Evolutionary conservation across 352 stramenopile genomes (phyloP).

Genomic region (Halophytophthora polymorphica): DNA sequence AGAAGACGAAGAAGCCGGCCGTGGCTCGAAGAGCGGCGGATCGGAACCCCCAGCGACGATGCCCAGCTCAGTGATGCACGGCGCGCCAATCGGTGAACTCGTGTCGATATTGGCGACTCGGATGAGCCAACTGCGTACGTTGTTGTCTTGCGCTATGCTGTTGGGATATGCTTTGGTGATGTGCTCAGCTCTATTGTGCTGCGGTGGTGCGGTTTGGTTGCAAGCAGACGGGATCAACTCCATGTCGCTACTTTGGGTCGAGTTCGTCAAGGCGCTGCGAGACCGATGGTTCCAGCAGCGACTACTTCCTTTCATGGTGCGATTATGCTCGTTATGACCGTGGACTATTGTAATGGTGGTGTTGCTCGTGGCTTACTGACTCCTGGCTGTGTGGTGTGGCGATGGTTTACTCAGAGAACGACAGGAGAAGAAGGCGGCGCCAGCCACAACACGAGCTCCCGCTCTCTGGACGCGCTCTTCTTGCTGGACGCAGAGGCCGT

Average conservation of each 20-base stretch:
- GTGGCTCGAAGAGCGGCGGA: conserved; percentile 2
- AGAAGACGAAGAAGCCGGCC: conserved; percentile 8
- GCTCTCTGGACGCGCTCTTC: conserved; percentile 49
- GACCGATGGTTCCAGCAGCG: conserved; percentile 67
- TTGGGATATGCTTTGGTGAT: not conserved
- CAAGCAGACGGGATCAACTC: conserved; percentile 60
- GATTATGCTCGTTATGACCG: not conserved
- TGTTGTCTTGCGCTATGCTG: not conserved
- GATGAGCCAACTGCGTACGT: conserved; percentile 67
- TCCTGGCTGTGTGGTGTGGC: conserved; percentile 1
- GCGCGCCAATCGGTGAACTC: conserved; percentile 58
- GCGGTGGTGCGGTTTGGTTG: conserved; percentile 10
- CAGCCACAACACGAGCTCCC: conserved; percentile 30
- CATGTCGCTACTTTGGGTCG: conserved; percentile 78
- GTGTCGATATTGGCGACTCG: conserved; percentile 64
- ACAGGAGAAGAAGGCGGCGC: conserved; percentile 18
- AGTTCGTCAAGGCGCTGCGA: conserved; percentile 76
- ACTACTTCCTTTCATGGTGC: conserved; percentile 72
- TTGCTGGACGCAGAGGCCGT: conserved; percentile 46
- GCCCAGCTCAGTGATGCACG: conserved; percentile 35
- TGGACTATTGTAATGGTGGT: not conserved
- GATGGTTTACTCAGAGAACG: conserved; percentile 26
- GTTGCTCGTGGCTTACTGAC: not conserved
- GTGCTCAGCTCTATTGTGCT: conserved; percentile 10
- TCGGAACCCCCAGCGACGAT: conserved; percentile 6